Evolutionary conservation across 2,329 filamentous ascomycete species (phyloP).

Genomic region (Sphaerostilbella broomeana): DNA sequence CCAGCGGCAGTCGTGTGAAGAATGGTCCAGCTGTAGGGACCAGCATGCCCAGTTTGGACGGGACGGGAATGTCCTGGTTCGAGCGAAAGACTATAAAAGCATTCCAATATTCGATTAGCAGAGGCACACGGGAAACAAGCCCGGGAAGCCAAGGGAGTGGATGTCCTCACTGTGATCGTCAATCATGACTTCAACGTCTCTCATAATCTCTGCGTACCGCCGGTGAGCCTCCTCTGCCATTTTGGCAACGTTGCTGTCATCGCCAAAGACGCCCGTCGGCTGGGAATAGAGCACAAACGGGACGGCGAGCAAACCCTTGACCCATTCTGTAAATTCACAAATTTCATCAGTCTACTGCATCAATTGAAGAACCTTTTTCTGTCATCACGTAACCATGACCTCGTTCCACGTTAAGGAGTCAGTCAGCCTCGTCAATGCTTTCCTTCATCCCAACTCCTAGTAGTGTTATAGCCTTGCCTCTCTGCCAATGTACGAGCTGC

Average conservation of each 20-base stretch:
- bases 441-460: no score
- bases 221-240: constrained; percentile 77
- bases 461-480: no score
- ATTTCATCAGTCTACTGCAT: no score
- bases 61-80: constrained; percentile 54
- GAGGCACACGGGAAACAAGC: background rate
- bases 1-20: constrained; percentile 80
- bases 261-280: constrained; percentile 78
- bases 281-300: constrained; percentile 96
- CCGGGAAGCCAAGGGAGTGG: background rate
- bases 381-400: no score
- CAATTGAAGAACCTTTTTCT: no score
- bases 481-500: no score
- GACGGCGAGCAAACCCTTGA: constrained; percentile 88
- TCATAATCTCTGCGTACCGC: constrained; percentile 91
- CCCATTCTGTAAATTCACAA: constrained; percentile 64
- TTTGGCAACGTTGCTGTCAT: constrained; percentile 56
- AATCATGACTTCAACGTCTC: constrained; percentile 85
- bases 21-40: constrained; percentile 90
- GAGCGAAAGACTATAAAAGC: constrained; percentile 59
- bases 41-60: constrained; percentile 86
- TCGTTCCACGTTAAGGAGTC: no score
- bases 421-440: no score
- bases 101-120: constrained; percentile 4
- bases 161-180: constrained; percentile 70